Percentiles rank a stretch among this genome's conserved stretches.
These are phyloP conservation scores for apple (Malus domestica) DNA, from an alignment of 306 rosid genomes.

Conservation along the genomic window DNA sequence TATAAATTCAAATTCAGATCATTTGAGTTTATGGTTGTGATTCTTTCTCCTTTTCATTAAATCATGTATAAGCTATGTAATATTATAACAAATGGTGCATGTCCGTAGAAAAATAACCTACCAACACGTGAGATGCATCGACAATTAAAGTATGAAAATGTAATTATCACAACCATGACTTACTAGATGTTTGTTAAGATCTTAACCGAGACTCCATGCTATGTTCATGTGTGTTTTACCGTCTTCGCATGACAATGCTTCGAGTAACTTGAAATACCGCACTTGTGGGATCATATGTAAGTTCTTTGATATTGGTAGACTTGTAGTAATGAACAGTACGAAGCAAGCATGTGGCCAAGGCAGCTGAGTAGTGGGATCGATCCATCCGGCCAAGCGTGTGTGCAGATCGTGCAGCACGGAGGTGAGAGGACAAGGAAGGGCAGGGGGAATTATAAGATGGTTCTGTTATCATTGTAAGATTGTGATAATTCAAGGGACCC, in stretches of 20 bases:
- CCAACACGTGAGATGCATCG: neutral
- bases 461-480: slow-evolving; percentile 25
- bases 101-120: neutral
- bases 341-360: neutral
- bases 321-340: neutral
- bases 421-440: slow-evolving; percentile 6
- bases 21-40: neutral
- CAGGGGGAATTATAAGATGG: slow-evolving; percentile 31
- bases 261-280: neutral
- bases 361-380: neutral
- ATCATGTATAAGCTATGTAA: neutral
- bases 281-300: neutral
- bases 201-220: no score
- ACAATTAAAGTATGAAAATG: neutral
- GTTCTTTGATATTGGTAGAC: neutral
- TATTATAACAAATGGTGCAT: neutral
- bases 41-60: neutral
- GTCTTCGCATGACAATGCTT: neutral
- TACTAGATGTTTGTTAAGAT: neutral
- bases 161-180: neutral
- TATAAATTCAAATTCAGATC: no score
- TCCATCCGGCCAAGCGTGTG: slow-evolving; percentile 48
- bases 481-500: slow-evolving; percentile 18
- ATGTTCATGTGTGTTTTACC: neutral
- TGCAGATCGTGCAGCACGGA: slow-evolving; percentile 20